phyloP scores from a whole-genome alignment of 305 asterid genomes.

The Solanum hybrid region DNA sequence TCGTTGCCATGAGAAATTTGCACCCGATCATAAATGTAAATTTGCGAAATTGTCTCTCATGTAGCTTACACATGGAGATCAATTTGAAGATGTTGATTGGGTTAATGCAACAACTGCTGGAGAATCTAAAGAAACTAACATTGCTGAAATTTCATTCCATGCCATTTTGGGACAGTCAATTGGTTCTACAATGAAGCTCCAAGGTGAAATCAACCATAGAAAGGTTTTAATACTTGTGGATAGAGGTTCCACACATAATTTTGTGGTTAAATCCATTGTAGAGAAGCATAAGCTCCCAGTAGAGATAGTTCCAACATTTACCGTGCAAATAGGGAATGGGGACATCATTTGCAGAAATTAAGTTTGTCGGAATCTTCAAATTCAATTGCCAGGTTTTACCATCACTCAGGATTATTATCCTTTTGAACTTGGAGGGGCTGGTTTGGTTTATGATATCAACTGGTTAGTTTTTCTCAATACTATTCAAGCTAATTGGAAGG shows the following conservation, averaged over 20 bases:
- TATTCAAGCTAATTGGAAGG: neutral
- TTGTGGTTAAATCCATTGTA: neutral
- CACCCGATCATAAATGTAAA: neutral
- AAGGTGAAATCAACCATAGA: neutral
- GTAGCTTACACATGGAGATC: neutral
- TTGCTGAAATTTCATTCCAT: neutral
- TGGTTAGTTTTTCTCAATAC: neutral
- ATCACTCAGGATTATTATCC: neutral
- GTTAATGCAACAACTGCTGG: neutral
- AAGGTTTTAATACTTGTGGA: neutral
- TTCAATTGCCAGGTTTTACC: neutral
- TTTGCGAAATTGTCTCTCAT: neutral
- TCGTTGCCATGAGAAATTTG: neutral
- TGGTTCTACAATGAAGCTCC: neutral
- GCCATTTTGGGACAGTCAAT: neutral
- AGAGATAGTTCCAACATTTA: neutral
- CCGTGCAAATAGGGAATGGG: neutral
- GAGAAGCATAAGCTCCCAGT: neutral
- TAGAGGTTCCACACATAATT: neutral
- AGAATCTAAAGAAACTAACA: neutral
- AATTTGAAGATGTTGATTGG: neutral
- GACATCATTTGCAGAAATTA: neutral
- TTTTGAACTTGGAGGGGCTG: neutral
- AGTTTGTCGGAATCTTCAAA: neutral
- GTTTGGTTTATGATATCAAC: neutral